Base-by-base conservation (phyloP, 768 basidiomycete genomes). In the Rickenella mellea region DNA sequence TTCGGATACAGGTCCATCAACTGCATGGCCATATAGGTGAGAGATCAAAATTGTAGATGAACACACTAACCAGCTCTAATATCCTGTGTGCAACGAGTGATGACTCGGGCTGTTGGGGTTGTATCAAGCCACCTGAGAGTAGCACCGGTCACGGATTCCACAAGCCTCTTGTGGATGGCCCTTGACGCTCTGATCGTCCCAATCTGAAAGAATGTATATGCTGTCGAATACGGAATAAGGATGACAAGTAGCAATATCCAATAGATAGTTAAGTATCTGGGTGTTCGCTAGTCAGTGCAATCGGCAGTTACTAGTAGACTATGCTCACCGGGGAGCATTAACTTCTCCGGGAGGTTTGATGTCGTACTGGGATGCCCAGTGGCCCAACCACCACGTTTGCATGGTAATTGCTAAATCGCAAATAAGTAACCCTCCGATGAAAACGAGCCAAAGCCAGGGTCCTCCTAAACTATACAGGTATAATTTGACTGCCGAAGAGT, bases 21-120 rank as follows among this genome's bases (percentile, higher is more conserved):
- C 65, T 59, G 35, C 27, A 28, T 41, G 8, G 29, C 21, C 9
- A 10, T 12, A 17, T 39, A 26, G 49, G 41, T 37, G 27, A 27
- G 15, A 6, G 2, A 11, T 28, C n/a, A 12, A 1, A 19, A 5
- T 15, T 17, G 11, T 39, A 30, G 31, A 25, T 39, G 38, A 35
- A n/a, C 24, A 6, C 3, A 29, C 55, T 20, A 43, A 60, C 61
- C 42, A 12, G 60, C 52, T 37, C 61, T 62, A 17, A 83, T 79
- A 52, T 84, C 82, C 41, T 79, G 73, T 1, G 81, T 83, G 54
- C 75, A 76, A 38, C 81, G 69, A 22, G 78, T 63, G 30, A 83
- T 74, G 39, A 86, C 72, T 4, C 82, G 72, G n/a, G 71, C 70
- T 0, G 65, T 65, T 1, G 73, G 73, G 1, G 69, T 71, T 5